A percentile compares a stretch with the other conserved stretches of the same genome.
Evolutionary conservation across 176 grass and related monocot genomes (phyloP).

Genomic region (Canna indica): DNA sequence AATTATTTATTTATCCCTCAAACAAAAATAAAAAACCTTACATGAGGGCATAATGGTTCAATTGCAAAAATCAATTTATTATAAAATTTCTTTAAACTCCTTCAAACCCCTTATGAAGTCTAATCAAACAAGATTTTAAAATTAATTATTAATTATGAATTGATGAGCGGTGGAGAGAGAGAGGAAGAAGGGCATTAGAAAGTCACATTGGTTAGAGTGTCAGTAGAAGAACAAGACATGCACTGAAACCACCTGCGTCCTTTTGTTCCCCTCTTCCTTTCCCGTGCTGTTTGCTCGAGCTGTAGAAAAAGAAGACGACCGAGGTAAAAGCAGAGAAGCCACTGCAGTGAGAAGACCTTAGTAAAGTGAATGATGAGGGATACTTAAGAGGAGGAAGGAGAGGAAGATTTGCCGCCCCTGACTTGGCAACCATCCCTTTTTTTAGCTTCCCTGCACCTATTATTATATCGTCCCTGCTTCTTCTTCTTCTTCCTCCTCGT

Average conservation of each 20-base stretch:
- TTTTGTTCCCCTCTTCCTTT: not conserved
- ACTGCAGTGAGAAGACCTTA: not conserved
- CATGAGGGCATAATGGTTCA: too few relatives aligned
- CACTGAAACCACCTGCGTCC: slow-evolving; percentile 3
- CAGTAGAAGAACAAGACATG: slow-evolving; percentile 4
- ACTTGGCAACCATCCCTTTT: not conserved
- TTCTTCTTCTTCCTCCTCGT: not conserved
- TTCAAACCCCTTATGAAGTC: too few relatives aligned
- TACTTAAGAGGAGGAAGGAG: not conserved
- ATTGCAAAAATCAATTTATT: too few relatives aligned
- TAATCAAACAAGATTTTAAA: too few relatives aligned
- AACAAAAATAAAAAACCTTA: too few relatives aligned
- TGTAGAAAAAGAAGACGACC: too few relatives aligned
- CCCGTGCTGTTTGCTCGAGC: not conserved
- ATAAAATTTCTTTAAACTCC: too few relatives aligned
- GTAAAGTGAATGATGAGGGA: not conserved
- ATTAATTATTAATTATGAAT: too few relatives aligned
- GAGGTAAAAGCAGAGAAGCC: not conserved
- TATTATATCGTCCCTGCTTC: not conserved
- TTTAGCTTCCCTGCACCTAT: not conserved
- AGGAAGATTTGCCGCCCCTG: not conserved
- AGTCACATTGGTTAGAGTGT: not conserved
- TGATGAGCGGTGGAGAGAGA: not conserved
- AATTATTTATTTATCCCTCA: too few relatives aligned
- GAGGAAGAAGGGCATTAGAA: not conserved